Evolutionary conservation across 768 basidiomycete genomes (phyloP).

Genomic region (Pleurotus cornucopiae): DNA sequence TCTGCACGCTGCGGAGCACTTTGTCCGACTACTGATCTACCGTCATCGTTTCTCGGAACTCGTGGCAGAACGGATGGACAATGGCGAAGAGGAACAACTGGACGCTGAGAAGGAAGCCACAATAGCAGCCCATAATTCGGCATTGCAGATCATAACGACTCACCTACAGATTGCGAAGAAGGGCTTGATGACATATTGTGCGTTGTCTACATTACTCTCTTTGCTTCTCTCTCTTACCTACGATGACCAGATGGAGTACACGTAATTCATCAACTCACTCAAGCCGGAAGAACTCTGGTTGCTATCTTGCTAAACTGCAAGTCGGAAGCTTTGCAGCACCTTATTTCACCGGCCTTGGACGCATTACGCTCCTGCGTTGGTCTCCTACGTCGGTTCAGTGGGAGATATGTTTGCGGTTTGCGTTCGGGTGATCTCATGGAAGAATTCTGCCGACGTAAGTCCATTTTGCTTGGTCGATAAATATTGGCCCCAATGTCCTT

Average conservation of each 20-base stretch:
- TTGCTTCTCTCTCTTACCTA: slow-evolving; percentile 10
- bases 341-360: slow-evolving; percentile 81
- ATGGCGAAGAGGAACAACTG: slow-evolving; percentile 48
- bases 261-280: slow-evolving; percentile 92
- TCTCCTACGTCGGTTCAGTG: slow-evolving; percentile 83
- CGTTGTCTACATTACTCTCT: slow-evolving; percentile 27
- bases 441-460: slow-evolving; percentile 84
- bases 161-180: slow-evolving; percentile 84
- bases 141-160: slow-evolving; percentile 76
- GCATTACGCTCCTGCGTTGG: slow-evolving; percentile 86
- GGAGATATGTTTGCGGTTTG: slow-evolving; percentile 87
- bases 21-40: slow-evolving; percentile 83
- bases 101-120: slow-evolving; percentile 79
- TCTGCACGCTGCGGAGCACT: slow-evolving; percentile 84
- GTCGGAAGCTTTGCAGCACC: slow-evolving; percentile 65
- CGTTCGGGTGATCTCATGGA: slow-evolving; percentile 91
- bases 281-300: slow-evolving; percentile 87
- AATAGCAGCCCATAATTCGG: slow-evolving; percentile 69
- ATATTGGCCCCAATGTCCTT: slow-evolving; percentile 5
- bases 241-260: slow-evolving; percentile 75
- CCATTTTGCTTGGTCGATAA: slow-evolving; percentile 1
- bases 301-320: slow-evolving; percentile 87
- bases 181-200: slow-evolving; percentile 93
- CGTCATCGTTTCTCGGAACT: slow-evolving; percentile 80
- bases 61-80: slow-evolving; percentile 62